Evolutionary conservation across 2,329 filamentous ascomycete genomes (phyloP), one percentile per base, ranked within the genome.

Genomic region (Penicillium vulpinum): DNA sequence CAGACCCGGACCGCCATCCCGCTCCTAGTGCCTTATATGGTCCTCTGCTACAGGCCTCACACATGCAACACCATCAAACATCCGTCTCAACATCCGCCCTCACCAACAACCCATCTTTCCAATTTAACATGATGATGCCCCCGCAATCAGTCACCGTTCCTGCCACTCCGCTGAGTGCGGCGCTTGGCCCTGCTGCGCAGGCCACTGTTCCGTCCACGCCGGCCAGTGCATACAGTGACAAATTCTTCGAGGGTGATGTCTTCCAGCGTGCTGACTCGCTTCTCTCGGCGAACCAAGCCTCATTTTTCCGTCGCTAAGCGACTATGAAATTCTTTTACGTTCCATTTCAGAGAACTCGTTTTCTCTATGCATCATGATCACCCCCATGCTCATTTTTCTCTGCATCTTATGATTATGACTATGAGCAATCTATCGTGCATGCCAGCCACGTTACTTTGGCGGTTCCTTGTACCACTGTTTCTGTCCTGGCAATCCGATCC

Each of bases 81-180:
- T 67, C 70, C 10, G 63, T 64, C n/a, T 73, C 72, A 3, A 61
- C 68, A 9, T 66, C 64, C 18, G 63, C 55, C 41, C 59, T 62
- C 35, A 54, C 50, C 26, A 57, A 56, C 49, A 66, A 62, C 35
- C 46, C 63, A 55, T 53, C 54, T 41, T 65, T 65, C 47, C 62
- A 67, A 46, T 61, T 67, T 49, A 67, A 63, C 51, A 62, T 69
- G n/a, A 65, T 61, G 57, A 60, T 70, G 56, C 73, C 74, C 26
- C 81, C 79, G 13, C 82, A 82, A 45, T 79, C 81, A 22, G 77
- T 83, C 10, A 80, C 83, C 11, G 77, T 92, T 36, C 92, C 92
- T 9, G 91, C 94, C 67, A 97, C 92, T 1, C 92, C 93, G 8
- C 83, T 96, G 60, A 94, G 90, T 66, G 92, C 92, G 16, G 92